Evolutionary conservation across 805 yeast genomes (phyloP), one percentile per base, ranked within the genome.

Genomic region (Cyberlindnera americana): DNA sequence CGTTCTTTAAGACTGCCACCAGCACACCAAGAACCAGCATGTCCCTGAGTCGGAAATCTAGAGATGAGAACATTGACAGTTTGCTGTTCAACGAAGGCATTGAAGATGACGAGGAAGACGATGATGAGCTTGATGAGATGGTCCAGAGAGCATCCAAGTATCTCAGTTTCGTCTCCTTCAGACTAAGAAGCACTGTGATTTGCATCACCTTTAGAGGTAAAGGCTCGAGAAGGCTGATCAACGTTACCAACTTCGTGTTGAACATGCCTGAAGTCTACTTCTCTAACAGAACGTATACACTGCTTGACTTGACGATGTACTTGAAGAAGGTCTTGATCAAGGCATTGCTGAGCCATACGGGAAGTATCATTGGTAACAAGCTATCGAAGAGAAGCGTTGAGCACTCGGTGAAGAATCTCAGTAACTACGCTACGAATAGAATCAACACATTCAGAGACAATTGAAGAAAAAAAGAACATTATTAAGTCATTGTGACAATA

Each of bases 281-380:
- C 52, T 53, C 61, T 25, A 78, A 83, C 57, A 77, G 76, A 65
- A 72, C 83, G 5, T 82, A 95, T 85, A 78, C 89, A 1, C 66
- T 76, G 35, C 66, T 78, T 38, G 97, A 90, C 49, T 62, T 90
- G 29, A 67, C 81, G 3, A 54, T 73, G 51, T 70, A 75, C 22
- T 54, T 90, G 40, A 80, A 81, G 56, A 82, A 77, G 53, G 79
- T 78, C 26, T 53, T 82, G n/a, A 61, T 79, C 27, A 78, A 72
- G 54, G 67, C 80, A 2, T 60, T 83, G 16, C 49, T 83, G 38
- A 68, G 67, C 33, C 88, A 83, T 50, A 73, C 90, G 0, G 96
- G 95, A 3, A 78, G 81, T 42, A 75, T 91, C 36, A 56, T 90
- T 25, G 80, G 83, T n/a, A 87, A 87, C 56, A 88, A 86, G 61